Conservation (phyloP, 2,329 filamentous ascomycete species). For the Fusarium nygamai region DNA sequence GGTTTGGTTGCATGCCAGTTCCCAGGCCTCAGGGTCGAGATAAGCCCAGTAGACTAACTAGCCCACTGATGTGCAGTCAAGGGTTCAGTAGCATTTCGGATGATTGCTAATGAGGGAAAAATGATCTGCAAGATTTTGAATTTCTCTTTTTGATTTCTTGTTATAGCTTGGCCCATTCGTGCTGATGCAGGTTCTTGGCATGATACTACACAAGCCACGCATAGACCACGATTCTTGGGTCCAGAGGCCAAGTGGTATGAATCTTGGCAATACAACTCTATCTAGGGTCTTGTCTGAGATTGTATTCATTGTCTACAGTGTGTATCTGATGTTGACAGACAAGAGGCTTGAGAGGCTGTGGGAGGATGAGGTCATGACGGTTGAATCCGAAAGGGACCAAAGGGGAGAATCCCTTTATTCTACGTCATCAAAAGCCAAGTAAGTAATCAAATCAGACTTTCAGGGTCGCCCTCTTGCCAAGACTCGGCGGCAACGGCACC, state of each 20-base stretch:
- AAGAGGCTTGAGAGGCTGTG: background rate
- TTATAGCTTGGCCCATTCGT: background rate
- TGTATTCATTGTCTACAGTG: background rate
- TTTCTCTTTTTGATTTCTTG: background rate
- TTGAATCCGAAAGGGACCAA: background rate
- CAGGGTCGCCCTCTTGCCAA: conserved; percentile 38
- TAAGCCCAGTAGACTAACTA: background rate
- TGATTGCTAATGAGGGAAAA: background rate
- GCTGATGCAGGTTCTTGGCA: conserved; percentile 9
- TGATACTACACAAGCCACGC: background rate
- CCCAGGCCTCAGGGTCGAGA: background rate
- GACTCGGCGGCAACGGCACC: conserved; percentile 39
- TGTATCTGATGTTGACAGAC: background rate
- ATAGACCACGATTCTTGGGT: background rate
- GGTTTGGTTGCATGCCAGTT: background rate
- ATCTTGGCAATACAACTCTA: background rate
- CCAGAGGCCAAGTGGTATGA: background rate
- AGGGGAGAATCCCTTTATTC: background rate
- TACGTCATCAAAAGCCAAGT: background rate
- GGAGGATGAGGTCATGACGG: conserved; percentile 24
- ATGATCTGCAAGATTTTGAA: background rate
- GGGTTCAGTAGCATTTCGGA: background rate
- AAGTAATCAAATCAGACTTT: conserved; percentile 24
- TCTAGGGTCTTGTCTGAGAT: background rate
- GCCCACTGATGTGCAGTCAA: conserved; percentile 15